phyloP scores from a whole-genome alignment of 352 stramenopile genomes.

The Thalassiosira hispida region DNA sequence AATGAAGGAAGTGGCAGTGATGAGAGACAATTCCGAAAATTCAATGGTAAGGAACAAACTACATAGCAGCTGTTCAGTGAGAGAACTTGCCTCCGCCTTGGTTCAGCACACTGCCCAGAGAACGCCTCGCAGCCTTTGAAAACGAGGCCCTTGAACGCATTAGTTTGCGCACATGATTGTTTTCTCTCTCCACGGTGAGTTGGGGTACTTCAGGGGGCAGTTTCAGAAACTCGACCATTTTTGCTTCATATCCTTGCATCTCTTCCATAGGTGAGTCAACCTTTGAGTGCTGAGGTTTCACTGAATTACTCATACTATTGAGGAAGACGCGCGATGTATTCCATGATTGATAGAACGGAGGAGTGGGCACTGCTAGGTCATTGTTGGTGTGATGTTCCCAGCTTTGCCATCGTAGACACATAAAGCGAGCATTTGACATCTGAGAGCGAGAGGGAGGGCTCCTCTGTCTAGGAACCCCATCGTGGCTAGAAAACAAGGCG shows the following conservation, averaged over 20 bases:
- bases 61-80: not conserved
- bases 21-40: constrained; percentile 3
- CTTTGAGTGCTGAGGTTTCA: not conserved
- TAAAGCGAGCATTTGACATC: constrained; percentile 16
- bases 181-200: constrained; percentile 45
- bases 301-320: constrained; percentile 24
- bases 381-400: constrained; percentile 28
- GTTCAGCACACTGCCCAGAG: constrained; percentile 55
- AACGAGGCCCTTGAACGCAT: constrained; percentile 56
- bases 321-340: constrained; percentile 35
- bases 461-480: not conserved
- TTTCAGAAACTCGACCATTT: constrained; percentile 54
- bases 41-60: not conserved
- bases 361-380: not conserved
- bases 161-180: constrained; percentile 34
- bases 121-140: constrained; percentile 58
- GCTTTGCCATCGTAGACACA: constrained; percentile 31
- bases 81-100: constrained; percentile 50
- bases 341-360: constrained; percentile 36
- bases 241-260: constrained; percentile 8
- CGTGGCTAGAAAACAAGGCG: not conserved
- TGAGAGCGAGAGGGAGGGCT: not conserved
- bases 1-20: constrained; percentile 2
- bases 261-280: not conserved
- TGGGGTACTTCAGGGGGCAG: constrained; percentile 37